These are phyloP conservation scores for Yamadazyma insecticola DNA, from an alignment of 805 yeast genomes.

Conservation along the genomic window DNA sequence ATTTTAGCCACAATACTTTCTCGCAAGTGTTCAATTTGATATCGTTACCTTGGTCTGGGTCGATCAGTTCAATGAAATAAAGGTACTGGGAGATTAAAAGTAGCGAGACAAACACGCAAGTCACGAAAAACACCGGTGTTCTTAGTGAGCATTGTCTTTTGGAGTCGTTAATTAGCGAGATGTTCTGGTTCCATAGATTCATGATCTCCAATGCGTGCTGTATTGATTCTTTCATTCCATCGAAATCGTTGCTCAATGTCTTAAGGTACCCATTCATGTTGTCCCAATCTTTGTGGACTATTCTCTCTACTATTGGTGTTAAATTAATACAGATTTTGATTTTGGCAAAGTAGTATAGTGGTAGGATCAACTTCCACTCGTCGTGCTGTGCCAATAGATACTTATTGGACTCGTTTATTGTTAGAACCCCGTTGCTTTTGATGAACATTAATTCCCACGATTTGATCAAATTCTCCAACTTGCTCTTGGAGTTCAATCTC, in stretches of 20 bases:
- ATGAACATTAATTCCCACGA: constrained; percentile 66
- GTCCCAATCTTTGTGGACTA: constrained; percentile 65
- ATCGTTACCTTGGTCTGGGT: constrained; percentile 10
- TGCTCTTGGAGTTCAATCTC: constrained; percentile 58
- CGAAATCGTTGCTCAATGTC: constrained; percentile 48
- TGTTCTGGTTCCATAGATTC: constrained; percentile 67
- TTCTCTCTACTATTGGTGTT: constrained; percentile 55
- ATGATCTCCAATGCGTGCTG: constrained; percentile 54
- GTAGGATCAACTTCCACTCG: constrained; percentile 60
- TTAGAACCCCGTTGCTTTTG: constrained; percentile 58
- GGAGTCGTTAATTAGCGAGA: constrained; percentile 60
- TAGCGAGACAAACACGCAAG: constrained; percentile 62
- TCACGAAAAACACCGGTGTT: constrained; percentile 72
- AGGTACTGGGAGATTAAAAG: constrained; percentile 61
- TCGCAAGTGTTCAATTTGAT: constrained; percentile 35
- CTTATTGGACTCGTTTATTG: constrained; percentile 47
- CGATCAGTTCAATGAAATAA: constrained; percentile 43
- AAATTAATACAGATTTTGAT: constrained; percentile 59
- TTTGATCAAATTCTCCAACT: constrained; percentile 51
- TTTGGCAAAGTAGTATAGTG: constrained; percentile 62
- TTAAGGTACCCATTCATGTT: constrained; percentile 55
- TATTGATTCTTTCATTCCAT: constrained; percentile 61
- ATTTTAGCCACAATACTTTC: constrained; percentile 48
- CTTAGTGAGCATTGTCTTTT: constrained; percentile 62
- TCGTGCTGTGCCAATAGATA: constrained; percentile 49